These are phyloP conservation scores for Nannochloropsis salina DNA, from an alignment of 108 stramenopile species.

Conservation along the genomic window DNA sequence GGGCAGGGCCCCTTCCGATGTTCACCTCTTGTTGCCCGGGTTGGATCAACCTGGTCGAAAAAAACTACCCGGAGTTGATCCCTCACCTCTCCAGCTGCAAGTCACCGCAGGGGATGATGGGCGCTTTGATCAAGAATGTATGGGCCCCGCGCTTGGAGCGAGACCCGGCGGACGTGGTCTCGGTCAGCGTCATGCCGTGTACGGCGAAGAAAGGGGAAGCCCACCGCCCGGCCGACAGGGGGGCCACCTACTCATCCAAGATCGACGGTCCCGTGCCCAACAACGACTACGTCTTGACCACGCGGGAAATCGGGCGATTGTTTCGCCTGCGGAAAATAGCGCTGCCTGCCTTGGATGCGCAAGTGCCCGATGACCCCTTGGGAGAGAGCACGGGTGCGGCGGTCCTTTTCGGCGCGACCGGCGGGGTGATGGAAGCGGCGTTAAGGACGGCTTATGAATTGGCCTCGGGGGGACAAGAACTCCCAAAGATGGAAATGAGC, in stretches of 20 bases:
- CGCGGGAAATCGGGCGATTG: constrained; percentile 53
- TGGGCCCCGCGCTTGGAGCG: not conserved
- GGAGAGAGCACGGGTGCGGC: constrained; percentile 59
- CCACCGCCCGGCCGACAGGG: constrained; percentile 46
- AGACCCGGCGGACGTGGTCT: constrained; percentile 38
- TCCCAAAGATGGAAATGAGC: constrained; percentile 23
- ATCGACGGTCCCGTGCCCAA: constrained; percentile 20
- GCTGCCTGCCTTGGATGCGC: constrained; percentile 42
- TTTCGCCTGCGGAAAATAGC: constrained; percentile 42
- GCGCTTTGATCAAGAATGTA: constrained; percentile 33
- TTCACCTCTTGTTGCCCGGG: constrained; percentile 58
- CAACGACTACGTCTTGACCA: constrained; percentile 57
- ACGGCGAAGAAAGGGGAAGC: constrained; percentile 59
- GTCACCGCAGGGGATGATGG: constrained; percentile 51
- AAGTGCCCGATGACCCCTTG: constrained; percentile 50
- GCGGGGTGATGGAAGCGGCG: constrained; percentile 63
- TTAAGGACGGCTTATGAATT: constrained; percentile 52
- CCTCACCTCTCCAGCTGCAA: constrained; percentile 56
- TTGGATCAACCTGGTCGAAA: constrained; percentile 58
- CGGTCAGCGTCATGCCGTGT: constrained; percentile 57
- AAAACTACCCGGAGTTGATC: constrained; percentile 53
- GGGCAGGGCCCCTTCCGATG: constrained; percentile 50
- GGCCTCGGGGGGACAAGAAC: not conserved
- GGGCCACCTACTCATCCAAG: constrained; percentile 24
- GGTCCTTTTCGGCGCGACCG: constrained; percentile 56